Evolutionary conservation across 1,284 basidiomycete genomes (phyloP).

Genomic region (Exobasidium rhododendri): DNA sequence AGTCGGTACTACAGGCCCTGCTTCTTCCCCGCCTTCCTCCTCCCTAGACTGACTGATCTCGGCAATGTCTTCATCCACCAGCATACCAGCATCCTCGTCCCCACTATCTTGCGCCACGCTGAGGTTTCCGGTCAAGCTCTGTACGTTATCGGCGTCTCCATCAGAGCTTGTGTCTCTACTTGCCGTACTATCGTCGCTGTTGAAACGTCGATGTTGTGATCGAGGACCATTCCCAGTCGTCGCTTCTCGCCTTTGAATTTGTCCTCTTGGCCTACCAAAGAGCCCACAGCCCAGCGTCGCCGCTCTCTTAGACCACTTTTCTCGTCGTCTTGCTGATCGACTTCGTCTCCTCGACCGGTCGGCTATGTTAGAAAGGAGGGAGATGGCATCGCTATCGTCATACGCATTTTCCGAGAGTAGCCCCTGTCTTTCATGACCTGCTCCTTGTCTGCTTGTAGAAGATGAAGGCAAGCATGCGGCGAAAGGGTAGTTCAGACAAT

Average conservation of each 20-base stretch:
- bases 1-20: constrained; percentile 8
- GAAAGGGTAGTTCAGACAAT: neutral
- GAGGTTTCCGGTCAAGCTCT: constrained; percentile 9
- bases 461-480: constrained; percentile 1
- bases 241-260: constrained; percentile 17
- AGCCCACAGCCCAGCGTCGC: constrained; percentile 22
- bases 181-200: constrained; percentile 1
- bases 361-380: constrained; percentile 39
- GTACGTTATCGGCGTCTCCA: constrained; percentile 17
- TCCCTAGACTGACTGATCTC: constrained; percentile 20
- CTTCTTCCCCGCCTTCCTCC: constrained; percentile 21
- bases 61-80: constrained; percentile 33
- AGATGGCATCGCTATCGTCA: constrained; percentile 46
- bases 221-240: neutral
- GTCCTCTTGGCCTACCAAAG: constrained; percentile 20
- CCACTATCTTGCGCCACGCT: constrained; percentile 18
- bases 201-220: constrained; percentile 8
- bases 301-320: constrained; percentile 8
- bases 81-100: constrained; percentile 41
- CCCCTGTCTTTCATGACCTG: neutral
- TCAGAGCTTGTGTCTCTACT: constrained; percentile 21
- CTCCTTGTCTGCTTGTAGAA: neutral
- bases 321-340: constrained; percentile 1
- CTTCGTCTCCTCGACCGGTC: constrained; percentile 20
- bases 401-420: constrained; percentile 14